phyloP scores from a whole-genome alignment of 2,329 filamentous ascomycete species.

The Talaromyces sp. region DNA sequence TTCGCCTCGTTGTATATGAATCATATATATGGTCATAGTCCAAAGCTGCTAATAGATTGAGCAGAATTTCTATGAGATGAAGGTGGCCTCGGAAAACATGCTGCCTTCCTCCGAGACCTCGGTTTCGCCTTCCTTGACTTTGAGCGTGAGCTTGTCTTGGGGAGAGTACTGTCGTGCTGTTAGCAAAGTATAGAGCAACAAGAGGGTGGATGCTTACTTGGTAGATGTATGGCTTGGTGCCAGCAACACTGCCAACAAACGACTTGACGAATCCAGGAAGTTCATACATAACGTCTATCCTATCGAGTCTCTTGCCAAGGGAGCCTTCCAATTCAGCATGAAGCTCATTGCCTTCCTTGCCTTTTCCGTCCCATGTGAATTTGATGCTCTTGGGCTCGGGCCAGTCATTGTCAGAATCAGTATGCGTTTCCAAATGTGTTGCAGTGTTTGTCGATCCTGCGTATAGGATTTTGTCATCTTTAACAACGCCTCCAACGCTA shows the following conservation, averaged over 20 bases:
- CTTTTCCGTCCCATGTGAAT: conserved; percentile 75
- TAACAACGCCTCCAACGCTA: conserved; percentile 76
- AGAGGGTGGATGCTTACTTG: conserved; percentile 58
- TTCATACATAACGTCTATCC: conserved; percentile 94
- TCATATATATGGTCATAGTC: conserved; percentile 9
- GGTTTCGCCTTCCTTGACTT: conserved; percentile 79
- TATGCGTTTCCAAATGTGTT: conserved; percentile 65
- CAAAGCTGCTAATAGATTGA: background rate
- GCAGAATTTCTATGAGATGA: conserved; percentile 64
- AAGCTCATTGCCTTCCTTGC: conserved; percentile 70
- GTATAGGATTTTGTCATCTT: conserved; percentile 74
- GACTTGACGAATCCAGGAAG: conserved; percentile 94
- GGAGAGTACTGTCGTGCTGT: conserved; percentile 62
- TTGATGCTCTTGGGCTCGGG: conserved; percentile 74
- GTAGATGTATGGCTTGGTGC: conserved; percentile 97
- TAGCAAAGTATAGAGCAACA: background rate
- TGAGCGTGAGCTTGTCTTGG: conserved; percentile 64
- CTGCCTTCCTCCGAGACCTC: conserved; percentile 73
- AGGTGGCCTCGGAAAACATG: conserved; percentile 89
- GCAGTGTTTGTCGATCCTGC: conserved; percentile 65
- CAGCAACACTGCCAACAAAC: conserved; percentile 81
- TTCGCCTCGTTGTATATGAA: background rate
- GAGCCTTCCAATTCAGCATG: conserved; percentile 66
- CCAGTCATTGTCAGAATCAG: conserved; percentile 80
- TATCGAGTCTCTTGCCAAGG: conserved; percentile 69